Base-by-base conservation (phyloP, 2,329 filamentous ascomycete species). In the Colletotrichum lupini region DNA sequence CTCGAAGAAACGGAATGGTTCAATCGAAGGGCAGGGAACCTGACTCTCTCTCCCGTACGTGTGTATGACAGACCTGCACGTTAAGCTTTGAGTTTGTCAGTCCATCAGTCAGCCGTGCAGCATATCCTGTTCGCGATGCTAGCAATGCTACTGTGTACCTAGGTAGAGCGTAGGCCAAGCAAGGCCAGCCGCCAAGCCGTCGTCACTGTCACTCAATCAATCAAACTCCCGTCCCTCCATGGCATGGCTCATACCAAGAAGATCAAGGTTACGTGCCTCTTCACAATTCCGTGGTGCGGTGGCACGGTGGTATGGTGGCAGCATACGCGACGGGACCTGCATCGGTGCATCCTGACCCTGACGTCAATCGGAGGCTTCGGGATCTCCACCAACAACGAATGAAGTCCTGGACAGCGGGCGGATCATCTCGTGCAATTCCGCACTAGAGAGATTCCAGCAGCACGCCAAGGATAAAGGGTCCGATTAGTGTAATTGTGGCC, bases 301-400 rank as follows among this genome's bases (percentile, higher is more conserved):
- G 22, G 56, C 12, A 22, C 16, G 24, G 58, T 42, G 22, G 56
- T 6, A 32, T 9, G 35, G 58, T 46, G 24, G 37, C 28, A 37
- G 24, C 22, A 9, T 46, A 24, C 32, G 7, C 14, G 24, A 8
- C 19, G 55, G 26, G 42, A 32, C 19, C 26, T 52, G 26, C 11
- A 30, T 22, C 28, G 28, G 28, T 37, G 63, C 35, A 55, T 56
- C 22, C 32, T 55, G 26, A 30, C 42, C 67, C 56, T 73, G 71
- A 73, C 71, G 71, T 73, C 71, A 73, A 71, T 73, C 71, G 71
- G 71, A 73, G 67, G 53, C 60, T 71, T 73, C 71, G 71, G 70
- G 60, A 66, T 61, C 70, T 58, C 70, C 60, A 73, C 70, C 46
- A 26, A 42, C 52, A 24, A 49, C 64, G 32, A 30, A 16, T 6